Evolutionary conservation across 2,329 filamentous ascomycete genomes (phyloP).

Genomic region (Oidium heveae): DNA sequence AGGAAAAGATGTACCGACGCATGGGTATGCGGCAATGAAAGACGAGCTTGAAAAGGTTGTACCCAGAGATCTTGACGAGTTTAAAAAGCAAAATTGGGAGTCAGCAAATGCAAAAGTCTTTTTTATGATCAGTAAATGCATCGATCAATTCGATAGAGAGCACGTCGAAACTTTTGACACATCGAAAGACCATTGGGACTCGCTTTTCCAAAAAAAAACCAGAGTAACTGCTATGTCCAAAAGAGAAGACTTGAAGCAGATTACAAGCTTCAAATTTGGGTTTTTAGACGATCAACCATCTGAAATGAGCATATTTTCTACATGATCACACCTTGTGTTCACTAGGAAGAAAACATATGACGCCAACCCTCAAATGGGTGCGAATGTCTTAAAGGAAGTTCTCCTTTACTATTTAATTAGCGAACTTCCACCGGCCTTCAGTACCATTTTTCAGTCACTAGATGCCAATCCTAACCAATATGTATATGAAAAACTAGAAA

Average conservation of each 20-base stretch:
- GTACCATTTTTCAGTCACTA: neutral
- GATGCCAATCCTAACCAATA: neutral
- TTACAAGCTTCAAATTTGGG: neutral
- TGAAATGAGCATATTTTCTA: neutral
- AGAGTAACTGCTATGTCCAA: neutral
- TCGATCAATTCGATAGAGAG: neutral
- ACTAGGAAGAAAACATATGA: neutral
- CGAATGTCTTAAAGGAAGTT: neutral
- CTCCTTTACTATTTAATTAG: neutral
- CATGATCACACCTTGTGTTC: neutral
- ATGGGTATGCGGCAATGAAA: neutral
- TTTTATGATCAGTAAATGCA: neutral
- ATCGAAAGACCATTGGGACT: neutral
- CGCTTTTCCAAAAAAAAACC: neutral
- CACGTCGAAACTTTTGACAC: neutral
- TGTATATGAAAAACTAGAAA: neutral
- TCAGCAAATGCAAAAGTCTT: neutral
- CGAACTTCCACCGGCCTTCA: neutral
- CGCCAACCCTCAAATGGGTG: neutral
- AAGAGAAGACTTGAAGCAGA: neutral
- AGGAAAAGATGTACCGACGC: neutral
- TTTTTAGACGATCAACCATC: neutral
- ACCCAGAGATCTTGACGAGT: neutral
- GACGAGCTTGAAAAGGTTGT: neutral
- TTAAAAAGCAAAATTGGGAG: neutral